These are phyloP conservation scores for Brassica juncea DNA, from an alignment of 345 rosid species.

Conservation along the genomic window DNA sequence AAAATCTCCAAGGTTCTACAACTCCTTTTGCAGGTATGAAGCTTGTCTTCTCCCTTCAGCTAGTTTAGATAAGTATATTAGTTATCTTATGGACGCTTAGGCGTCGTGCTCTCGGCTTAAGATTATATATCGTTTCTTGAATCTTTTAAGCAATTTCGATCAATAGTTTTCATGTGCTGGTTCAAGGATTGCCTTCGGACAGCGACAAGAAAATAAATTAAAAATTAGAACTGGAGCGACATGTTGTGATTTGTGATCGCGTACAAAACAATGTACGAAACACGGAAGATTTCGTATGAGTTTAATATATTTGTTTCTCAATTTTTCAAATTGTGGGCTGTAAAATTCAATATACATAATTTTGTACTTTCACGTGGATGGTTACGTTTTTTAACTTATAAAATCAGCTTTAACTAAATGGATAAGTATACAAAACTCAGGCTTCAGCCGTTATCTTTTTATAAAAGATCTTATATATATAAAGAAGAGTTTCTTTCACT, in stretches of 20 bases:
- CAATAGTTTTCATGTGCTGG: background rate
- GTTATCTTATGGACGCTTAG: conserved; percentile 31
- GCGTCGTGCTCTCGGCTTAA: conserved; percentile 23
- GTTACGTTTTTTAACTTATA: background rate
- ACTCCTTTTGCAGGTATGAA: conserved; percentile 50
- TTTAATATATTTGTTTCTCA: background rate
- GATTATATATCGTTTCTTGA: conserved; percentile 1
- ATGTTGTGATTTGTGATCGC: background rate
- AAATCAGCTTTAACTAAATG: background rate
- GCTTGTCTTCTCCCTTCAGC: conserved; percentile 31
- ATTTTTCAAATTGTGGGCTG: background rate
- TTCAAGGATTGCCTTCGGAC: background rate
- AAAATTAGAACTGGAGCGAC: background rate
- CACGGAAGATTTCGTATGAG: background rate
- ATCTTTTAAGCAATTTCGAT: conserved; percentile 2
- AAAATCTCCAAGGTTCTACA: conserved; percentile 43
- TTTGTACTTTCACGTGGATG: background rate
- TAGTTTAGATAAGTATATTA: conserved; percentile 31
- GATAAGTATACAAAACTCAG: background rate
- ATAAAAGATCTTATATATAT: too few species aligned
- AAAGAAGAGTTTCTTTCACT: too few species aligned
- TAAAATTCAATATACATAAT: background rate
- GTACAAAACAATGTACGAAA: background rate
- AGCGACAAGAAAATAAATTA: background rate
- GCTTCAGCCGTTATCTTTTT: background rate